Evolutionary conservation across 345 rosid genomes (phyloP).

Genomic region (Eucalyptus albens): DNA sequence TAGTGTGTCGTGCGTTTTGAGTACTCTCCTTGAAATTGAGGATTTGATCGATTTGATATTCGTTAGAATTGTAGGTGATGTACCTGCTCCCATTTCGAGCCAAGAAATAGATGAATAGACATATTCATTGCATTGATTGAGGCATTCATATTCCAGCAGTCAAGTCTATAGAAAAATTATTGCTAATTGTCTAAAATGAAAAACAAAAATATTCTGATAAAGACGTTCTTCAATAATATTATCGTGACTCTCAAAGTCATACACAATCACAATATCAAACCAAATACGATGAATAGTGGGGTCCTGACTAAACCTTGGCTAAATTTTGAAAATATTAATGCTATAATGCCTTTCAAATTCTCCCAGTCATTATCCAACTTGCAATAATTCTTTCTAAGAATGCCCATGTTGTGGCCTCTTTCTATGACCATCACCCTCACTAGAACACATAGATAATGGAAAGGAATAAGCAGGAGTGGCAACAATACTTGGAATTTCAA

Average conservation of each 20-base stretch:
- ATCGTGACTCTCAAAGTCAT: too few species aligned
- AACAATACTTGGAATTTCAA: background rate
- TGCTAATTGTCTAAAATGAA: accelerated
- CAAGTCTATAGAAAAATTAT: too few species aligned
- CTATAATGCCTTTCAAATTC: background rate
- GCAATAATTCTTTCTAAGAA: background rate
- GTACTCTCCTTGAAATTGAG: background rate
- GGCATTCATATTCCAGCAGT: too few species aligned
- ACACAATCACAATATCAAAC: accelerated
- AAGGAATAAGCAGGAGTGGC: background rate
- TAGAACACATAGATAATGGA: background rate
- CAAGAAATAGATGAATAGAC: too few species aligned
- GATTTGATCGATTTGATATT: background rate
- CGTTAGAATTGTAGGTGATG: background rate
- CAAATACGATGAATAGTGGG: background rate
- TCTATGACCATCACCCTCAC: background rate
- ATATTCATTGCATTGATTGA: accelerated
- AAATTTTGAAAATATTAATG: background rate
- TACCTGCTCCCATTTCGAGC: too few species aligned
- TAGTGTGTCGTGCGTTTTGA: background rate
- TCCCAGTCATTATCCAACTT: background rate
- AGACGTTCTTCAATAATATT: too few species aligned
- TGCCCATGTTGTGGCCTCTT: background rate
- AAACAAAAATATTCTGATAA: accelerated
- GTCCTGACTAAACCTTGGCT: accelerated